Conservation (phyloP, 208 protist genomes). For the Leishmania guyanensis region DNA sequence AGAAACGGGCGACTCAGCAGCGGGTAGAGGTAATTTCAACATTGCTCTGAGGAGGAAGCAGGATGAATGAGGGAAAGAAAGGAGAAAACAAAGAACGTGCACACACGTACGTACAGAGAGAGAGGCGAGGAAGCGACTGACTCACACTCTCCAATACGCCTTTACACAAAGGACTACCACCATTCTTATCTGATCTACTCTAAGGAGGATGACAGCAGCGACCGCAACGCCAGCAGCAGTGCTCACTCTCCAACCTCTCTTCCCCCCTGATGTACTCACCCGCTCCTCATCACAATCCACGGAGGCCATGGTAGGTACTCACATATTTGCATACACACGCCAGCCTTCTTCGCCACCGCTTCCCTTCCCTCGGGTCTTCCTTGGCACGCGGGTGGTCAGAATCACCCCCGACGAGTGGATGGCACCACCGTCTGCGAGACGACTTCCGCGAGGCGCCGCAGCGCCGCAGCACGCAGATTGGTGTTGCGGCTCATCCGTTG, state of each 20-base stretch:
- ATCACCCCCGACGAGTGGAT: not conserved
- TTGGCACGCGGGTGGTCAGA: slow-evolving; percentile 2
- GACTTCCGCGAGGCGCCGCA: slow-evolving; percentile 63
- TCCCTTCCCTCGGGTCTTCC: not conserved
- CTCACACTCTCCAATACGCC: too few species aligned
- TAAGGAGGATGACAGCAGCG: not conserved
- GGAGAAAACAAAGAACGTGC: not conserved
- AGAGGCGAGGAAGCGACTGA: too few species aligned
- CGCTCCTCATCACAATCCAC: not conserved
- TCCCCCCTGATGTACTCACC: not conserved
- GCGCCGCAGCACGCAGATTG: slow-evolving; percentile 39
- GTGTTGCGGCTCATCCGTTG: slow-evolving; percentile 23
- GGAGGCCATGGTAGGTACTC: not conserved
- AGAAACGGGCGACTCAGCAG: not conserved
- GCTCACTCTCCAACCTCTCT: not conserved
- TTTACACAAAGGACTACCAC: too few species aligned
- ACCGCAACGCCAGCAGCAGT: not conserved
- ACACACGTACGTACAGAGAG: too few species aligned
- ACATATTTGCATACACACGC: not conserved
- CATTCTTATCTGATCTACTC: too few species aligned
- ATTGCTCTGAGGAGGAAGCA: not conserved
- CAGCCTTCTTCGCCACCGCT: not conserved
- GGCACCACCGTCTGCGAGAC: slow-evolving; percentile 64
- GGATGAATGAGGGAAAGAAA: not conserved
- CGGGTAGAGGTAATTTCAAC: not conserved